phyloP scores from a whole-genome alignment of 106 monocot species.

The Acorus gramineus region DNA sequence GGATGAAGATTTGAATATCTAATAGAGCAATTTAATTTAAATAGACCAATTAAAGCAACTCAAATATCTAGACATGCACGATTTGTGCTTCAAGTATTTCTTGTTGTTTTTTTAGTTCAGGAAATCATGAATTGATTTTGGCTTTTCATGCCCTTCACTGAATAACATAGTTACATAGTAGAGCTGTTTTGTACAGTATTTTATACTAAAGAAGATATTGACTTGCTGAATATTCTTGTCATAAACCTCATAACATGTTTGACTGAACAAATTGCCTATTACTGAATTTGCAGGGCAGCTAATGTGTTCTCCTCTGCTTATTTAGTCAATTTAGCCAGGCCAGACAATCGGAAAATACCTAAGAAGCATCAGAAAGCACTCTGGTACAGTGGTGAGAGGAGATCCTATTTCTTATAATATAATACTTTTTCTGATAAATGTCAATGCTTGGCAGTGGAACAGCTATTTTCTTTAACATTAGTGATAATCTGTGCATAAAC shows the following conservation, averaged over 20 bases:
- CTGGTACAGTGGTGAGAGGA: conserved; percentile 86
- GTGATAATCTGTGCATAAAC: conserved; percentile 9
- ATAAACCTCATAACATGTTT: not conserved
- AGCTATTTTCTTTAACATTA: not conserved
- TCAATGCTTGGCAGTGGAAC: not conserved
- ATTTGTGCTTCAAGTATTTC: too few relatives aligned
- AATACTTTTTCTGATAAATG: not conserved
- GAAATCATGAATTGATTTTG: too few relatives aligned
- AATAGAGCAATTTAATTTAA: too few relatives aligned
- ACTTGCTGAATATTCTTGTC: too few relatives aligned
- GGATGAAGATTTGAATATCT: too few relatives aligned
- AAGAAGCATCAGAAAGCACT: conserved; percentile 87
- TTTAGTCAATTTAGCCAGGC: conserved; percentile 82
- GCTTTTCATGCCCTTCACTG: too few relatives aligned
- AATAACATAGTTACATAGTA: too few relatives aligned
- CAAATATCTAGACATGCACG: too few relatives aligned
- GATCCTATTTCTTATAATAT: not conserved
- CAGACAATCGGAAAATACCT: conserved; percentile 64
- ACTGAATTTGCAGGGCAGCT: conserved; percentile 58
- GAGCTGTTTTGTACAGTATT: too few relatives aligned
- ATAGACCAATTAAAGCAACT: too few relatives aligned
- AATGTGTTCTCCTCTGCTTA: conserved; percentile 93
- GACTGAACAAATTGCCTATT: not conserved
- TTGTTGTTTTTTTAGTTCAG: too few relatives aligned
- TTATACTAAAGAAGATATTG: too few relatives aligned